Evolutionary conservation across 2,329 filamentous ascomycete genomes (phyloP), one percentile per base, ranked within the genome.

Genomic region (Tothia fuscella): DNA sequence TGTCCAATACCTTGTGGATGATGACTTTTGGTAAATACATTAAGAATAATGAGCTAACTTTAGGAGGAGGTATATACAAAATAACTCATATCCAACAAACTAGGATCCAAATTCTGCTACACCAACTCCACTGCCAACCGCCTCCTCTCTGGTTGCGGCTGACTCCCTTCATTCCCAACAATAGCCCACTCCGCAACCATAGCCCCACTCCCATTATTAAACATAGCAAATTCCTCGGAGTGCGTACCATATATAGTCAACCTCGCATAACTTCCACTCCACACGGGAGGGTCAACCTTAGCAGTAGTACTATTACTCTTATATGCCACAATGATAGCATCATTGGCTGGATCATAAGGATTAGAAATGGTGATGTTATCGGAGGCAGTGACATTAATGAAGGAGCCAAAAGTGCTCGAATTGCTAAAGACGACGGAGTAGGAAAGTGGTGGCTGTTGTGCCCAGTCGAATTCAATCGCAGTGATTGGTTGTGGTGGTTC

Each of bases 391-490:
- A 55, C 51, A 5, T 50, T 48, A 17, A 54, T 42, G 5, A 47
- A 22, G 9, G 26, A 12, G 5, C 20, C 47, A 48, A 29, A 57
- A 55, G 1, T 53, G 47, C 4, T 53, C 53, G 56, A 46, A 51
- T 78, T 76, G 48, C 67, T 68, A 53, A 80, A 70, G 7, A 67
- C 62, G 2, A 81, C 64, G 2, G 59, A 64, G 40, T 68, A 78
- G 43, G 65, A 66, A 2, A 56, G 51, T 0, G 77, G 75, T 0
- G 76, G 75, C 2, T 65, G 58, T 38, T 70, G 60, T 0, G 68
- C 74, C 75, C 73, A 81, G 54, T 78, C 72, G 53, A 79, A 78
- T 35, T 61, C 60, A 43, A 81, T 63, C 2, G 64, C 65, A 0
- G 57, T 57, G 35, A 75, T 58, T 1, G 61, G 66, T 17, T 63